Evolutionary conservation across 2,329 filamentous ascomycete genomes (phyloP).

Genomic region (Monosporascus cannonballus): DNA sequence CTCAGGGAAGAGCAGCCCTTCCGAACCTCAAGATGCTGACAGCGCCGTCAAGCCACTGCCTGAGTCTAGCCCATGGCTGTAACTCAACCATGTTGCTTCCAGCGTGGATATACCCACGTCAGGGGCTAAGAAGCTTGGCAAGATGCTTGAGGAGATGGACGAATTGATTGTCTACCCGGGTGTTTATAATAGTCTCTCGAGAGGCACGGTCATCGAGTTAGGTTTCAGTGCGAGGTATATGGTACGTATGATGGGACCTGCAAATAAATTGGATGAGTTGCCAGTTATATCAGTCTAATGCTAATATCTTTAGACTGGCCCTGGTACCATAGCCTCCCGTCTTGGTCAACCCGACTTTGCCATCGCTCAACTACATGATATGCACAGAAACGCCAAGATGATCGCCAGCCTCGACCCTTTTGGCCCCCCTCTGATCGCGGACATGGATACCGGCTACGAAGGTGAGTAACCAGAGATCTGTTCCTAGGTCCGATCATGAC

Average conservation of each 20-base stretch:
- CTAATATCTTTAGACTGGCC: conserved; percentile 35
- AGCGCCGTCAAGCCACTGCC: not conserved
- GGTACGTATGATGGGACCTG: conserved; percentile 24
- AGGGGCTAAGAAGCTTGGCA: conserved; percentile 27
- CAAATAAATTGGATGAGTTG: no score
- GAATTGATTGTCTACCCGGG: conserved; percentile 38
- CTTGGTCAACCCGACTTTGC: conserved; percentile 44
- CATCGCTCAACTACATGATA: conserved; percentile 44
- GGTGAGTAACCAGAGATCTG: conserved; percentile 25
- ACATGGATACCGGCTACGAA: conserved; percentile 50
- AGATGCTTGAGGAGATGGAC: conserved; percentile 24
- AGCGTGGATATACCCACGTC: conserved; percentile 18
- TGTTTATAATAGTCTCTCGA: conserved; percentile 45
- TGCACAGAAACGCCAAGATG: conserved; percentile 47
- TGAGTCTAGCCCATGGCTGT: conserved; percentile 4
- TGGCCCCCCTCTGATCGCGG: conserved; percentile 42
- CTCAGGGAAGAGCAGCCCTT: not conserved
- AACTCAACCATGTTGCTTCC: conserved; percentile 16
- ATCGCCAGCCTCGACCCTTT: conserved; percentile 43
- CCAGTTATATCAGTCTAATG: no score
- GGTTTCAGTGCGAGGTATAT: conserved; percentile 46
- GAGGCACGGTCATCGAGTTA: conserved; percentile 39
- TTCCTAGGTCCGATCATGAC: conserved; percentile 30
- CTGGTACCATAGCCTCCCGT: conserved; percentile 41
- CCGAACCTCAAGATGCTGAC: not conserved